Conservation (phyloP, 306 rosid species). For the Malus fusca region DNA sequence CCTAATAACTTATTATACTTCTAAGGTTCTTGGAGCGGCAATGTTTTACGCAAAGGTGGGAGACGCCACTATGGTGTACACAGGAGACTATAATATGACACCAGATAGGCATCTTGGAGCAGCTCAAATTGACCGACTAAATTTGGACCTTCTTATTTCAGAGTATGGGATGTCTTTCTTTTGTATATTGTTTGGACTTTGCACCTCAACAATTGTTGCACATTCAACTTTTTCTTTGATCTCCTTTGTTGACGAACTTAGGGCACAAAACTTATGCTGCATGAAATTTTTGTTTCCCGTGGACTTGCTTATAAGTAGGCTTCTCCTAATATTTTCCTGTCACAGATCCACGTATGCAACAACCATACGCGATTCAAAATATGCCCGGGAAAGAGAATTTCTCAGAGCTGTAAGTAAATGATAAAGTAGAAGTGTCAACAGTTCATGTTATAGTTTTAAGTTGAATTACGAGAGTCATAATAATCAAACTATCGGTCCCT, state of each 20-base stretch:
- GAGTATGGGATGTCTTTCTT: slow-evolving; percentile 43
- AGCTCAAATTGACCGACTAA: slow-evolving; percentile 83
- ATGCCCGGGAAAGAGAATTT: slow-evolving; percentile 83
- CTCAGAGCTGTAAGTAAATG: slow-evolving; percentile 71
- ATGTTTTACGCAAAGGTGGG: slow-evolving; percentile 98
- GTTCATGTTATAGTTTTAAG: background rate
- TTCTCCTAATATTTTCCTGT: background rate
- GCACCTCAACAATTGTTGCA: background rate
- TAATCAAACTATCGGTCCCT: background rate
- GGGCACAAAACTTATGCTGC: background rate
- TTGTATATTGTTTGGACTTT: background rate
- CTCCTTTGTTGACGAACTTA: background rate
- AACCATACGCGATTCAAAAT: slow-evolving; percentile 80
- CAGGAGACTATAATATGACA: slow-evolving; percentile 98
- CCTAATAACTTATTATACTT: slow-evolving; percentile 18
- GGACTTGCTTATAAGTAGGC: background rate
- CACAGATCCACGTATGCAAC: slow-evolving; percentile 93
- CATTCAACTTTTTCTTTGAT: background rate
- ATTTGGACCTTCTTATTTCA: slow-evolving; percentile 84
- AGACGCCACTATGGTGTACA: slow-evolving; percentile 72
- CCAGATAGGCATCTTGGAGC: slow-evolving; percentile 97
- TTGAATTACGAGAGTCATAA: background rate
- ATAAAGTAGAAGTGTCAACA: background rate
- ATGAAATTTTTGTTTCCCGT: background rate
- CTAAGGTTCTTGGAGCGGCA: slow-evolving; percentile 91